These are phyloP conservation scores for Suillus discolor DNA, from an alignment of 768 basidiomycete genomes.

Conservation along the genomic window DNA sequence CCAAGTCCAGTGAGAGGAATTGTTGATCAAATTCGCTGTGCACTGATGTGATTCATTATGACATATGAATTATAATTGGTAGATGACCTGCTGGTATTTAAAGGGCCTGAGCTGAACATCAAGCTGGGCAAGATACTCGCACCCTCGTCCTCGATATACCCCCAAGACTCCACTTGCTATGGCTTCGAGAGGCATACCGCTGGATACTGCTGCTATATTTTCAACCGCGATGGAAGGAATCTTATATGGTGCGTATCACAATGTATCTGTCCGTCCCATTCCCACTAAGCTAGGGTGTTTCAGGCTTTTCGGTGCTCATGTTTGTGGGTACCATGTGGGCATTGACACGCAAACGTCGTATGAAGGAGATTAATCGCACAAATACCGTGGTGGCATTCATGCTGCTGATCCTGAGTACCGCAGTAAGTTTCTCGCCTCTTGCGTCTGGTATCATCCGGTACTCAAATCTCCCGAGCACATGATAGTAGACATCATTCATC, in stretches of 20 bases:
- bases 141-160: too few species aligned
- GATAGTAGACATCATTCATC: conserved; percentile 6
- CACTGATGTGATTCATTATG: too few species aligned
- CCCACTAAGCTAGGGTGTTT: neutral
- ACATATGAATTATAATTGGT: too few species aligned
- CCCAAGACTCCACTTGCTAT: too few species aligned
- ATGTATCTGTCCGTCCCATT: neutral
- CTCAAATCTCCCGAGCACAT: neutral
- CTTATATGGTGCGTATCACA: neutral
- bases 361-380: neutral
- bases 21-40: too few species aligned
- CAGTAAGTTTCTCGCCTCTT: neutral
- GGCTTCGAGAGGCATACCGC: neutral
- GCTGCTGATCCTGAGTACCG: conserved; percentile 5
- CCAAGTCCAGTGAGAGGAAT: too few species aligned
- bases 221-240: neutral
- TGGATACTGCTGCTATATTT: neutral
- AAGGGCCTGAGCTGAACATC: too few species aligned
- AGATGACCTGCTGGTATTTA: too few species aligned
- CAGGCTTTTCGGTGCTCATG: neutral
- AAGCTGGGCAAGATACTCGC: too few species aligned
- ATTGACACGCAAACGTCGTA: neutral
- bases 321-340: neutral
- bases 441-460: neutral
- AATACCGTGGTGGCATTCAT: neutral